These are phyloP conservation scores for Apostasia shenzhenica DNA, from an alignment of 106 monocot species.

Conservation along the genomic window DNA sequence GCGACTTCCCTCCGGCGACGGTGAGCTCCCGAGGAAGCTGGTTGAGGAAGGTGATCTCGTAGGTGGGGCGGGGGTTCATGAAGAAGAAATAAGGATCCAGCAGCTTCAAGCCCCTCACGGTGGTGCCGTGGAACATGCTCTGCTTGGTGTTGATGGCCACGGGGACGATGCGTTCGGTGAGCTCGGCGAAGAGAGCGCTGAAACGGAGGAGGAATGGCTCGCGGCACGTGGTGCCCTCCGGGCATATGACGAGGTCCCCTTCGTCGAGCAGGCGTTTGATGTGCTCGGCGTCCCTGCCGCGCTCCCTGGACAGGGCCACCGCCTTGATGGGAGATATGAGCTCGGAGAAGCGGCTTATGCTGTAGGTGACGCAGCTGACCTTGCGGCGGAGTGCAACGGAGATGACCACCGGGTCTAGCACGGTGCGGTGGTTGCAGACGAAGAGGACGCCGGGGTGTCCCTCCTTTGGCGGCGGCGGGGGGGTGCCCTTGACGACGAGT, in stretches of 20 bases:
- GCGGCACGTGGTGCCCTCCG: conserved; percentile 70
- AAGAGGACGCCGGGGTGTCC: conserved; percentile 49
- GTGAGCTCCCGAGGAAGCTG: conserved; percentile 49
- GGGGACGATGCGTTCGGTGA: conserved; percentile 65
- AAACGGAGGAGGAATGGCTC: conserved; percentile 69
- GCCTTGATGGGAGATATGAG: conserved; percentile 55
- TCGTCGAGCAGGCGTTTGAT: conserved; percentile 34
- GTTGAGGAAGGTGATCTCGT: conserved; percentile 64
- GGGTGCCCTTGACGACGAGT: conserved; percentile 32
- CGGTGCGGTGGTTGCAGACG: conserved; percentile 75
- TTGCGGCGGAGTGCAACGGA: conserved; percentile 45
- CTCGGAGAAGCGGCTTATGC: conserved; percentile 54
- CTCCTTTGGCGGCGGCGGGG: conserved; percentile 11
- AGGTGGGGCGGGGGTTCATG: conserved; percentile 67
- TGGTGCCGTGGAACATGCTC: conserved; percentile 59
- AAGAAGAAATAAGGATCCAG: conserved; percentile 67
- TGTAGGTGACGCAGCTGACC: conserved; percentile 66
- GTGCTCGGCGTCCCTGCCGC: conserved; percentile 26
- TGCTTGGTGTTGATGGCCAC: conserved; percentile 57
- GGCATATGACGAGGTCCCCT: conserved; percentile 62
- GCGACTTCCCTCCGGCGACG: conserved; percentile 32
- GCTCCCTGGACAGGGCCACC: conserved; percentile 37
- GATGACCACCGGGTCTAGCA: conserved; percentile 62
- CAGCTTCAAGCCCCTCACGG: conserved; percentile 55
- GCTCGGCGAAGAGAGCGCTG: conserved; percentile 64